Evolutionary conservation across 2,329 filamentous ascomycete genomes (phyloP).

Genomic region (Ceratocystiopsis minuta): DNA sequence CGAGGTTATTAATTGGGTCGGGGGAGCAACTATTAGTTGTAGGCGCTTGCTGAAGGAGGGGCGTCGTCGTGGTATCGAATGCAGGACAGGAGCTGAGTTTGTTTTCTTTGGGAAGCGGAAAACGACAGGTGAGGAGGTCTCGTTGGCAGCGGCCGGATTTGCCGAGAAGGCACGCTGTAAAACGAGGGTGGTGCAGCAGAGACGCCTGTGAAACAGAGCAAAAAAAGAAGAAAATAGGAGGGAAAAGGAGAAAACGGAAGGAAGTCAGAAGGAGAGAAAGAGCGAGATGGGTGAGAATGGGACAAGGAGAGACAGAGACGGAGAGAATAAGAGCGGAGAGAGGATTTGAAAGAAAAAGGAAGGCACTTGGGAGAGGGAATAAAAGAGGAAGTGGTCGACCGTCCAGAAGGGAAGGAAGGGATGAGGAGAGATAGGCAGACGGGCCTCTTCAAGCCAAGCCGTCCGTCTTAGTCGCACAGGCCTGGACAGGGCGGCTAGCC

Average conservation of each 20-base stretch:
- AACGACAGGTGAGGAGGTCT: too few species aligned
- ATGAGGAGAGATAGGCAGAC: not conserved
- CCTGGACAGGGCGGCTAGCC: constrained; percentile 6
- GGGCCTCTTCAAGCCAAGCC: not conserved
- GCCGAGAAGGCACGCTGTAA: too few species aligned
- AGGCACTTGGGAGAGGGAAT: not conserved
- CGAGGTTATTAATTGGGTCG: constrained; percentile 13
- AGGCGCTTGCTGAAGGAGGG: constrained; percentile 7
- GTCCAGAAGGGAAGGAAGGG: constrained; percentile 1
- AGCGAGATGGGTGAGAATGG: not conserved
- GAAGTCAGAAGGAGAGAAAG: not conserved
- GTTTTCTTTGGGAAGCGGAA: not conserved
- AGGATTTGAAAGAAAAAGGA: not conserved
- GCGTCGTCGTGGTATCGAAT: too few species aligned
- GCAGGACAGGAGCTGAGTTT: not conserved
- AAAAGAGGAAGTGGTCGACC: not conserved
- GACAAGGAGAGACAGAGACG: not conserved
- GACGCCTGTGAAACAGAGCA: too few species aligned
- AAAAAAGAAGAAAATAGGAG: not conserved
- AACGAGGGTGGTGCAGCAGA: too few species aligned
- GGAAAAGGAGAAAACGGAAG: not conserved
- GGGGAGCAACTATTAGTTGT: not conserved
- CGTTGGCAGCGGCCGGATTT: too few species aligned
- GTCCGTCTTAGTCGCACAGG: not conserved
- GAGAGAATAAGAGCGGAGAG: not conserved